Percentiles rank a stretch among this genome's conserved stretches.
phyloP scores from a whole-genome alignment of 2,329 filamentous ascomycete species.

The Colletotrichum camelliae region DNA sequence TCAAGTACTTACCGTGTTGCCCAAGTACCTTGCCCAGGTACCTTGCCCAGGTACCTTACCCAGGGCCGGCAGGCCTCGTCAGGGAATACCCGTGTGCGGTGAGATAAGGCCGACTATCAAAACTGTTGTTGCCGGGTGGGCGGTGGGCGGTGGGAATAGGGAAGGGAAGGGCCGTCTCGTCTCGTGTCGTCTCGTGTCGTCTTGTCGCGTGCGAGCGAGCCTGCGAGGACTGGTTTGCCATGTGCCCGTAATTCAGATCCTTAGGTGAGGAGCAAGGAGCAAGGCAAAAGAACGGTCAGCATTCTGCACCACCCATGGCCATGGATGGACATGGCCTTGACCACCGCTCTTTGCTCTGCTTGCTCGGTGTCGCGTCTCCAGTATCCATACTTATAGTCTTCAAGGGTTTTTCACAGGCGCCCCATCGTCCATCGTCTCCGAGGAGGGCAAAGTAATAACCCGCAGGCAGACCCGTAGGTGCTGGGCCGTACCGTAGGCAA shows the following conservation, averaged over 20 bases:
- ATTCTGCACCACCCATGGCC: background rate
- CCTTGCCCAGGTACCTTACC: background rate
- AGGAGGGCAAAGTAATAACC: background rate
- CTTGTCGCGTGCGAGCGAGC: background rate
- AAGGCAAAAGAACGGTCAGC: background rate
- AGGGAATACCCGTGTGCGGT: slow-evolving; percentile 1
- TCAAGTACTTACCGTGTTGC: background rate
- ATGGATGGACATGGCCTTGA: background rate
- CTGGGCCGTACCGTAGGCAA: background rate
- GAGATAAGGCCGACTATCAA: background rate
- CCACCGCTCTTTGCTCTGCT: background rate
- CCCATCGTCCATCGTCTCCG: background rate
- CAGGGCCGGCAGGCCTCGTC: background rate
- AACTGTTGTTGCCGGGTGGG: background rate
- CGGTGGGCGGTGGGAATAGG: background rate
- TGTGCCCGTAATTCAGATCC: background rate
- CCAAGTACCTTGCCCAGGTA: background rate
- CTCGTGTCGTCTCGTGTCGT: background rate
- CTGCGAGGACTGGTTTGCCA: background rate
- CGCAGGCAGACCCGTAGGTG: background rate
- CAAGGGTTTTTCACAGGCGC: background rate
- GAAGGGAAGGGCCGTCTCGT: background rate
- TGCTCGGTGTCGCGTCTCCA: background rate
- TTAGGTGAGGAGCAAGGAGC: background rate
- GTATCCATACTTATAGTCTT: background rate